phyloP scores from a whole-genome alignment of 2,329 filamentous ascomycete genomes.

The Zarea fungicola region DNA sequence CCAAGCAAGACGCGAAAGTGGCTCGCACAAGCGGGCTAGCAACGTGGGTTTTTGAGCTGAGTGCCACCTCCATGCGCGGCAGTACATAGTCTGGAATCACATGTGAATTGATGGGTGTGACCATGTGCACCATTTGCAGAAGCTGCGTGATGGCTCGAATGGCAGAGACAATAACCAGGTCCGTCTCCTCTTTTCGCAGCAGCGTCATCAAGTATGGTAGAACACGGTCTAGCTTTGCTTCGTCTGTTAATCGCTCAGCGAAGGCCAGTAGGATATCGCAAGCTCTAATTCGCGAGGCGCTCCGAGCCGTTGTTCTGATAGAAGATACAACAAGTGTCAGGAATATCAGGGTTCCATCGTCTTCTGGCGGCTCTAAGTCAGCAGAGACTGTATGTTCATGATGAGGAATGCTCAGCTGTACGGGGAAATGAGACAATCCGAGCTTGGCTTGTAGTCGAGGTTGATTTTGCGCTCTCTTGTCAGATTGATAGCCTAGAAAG shows the following conservation, averaged over 20 bases:
- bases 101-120: slow-evolving; percentile 71
- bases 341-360: slow-evolving; percentile 91
- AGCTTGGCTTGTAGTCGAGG: slow-evolving; percentile 34
- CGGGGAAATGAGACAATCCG: slow-evolving; percentile 63
- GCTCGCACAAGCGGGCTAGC: slow-evolving; percentile 71
- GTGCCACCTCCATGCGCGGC: slow-evolving; percentile 53
- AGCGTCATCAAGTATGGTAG: slow-evolving; percentile 83
- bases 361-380: slow-evolving; percentile 56
- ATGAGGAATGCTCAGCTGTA: slow-evolving; percentile 81
- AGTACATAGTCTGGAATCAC: slow-evolving; percentile 65
- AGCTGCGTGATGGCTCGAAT: slow-evolving; percentile 85
- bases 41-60: slow-evolving; percentile 38
- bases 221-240: slow-evolving; percentile 90
- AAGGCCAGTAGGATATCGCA: slow-evolving; percentile 92
- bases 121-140: slow-evolving; percentile 78
- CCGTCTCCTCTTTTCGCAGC: slow-evolving; percentile 68
- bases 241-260: slow-evolving; percentile 84
- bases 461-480: slow-evolving; percentile 35
- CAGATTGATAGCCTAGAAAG: slow-evolving; percentile 68
- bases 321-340: slow-evolving; percentile 84
- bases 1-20: slow-evolving; percentile 88
- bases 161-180: slow-evolving; percentile 79
- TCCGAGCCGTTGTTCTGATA: slow-evolving; percentile 79
- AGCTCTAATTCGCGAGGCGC: slow-evolving; percentile 80
- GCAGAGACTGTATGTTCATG: slow-evolving; percentile 66